Evolutionary conservation across 345 rosid species (phyloP), one percentile per base, ranked within the genome.

Genomic region (Salix exigua): DNA sequence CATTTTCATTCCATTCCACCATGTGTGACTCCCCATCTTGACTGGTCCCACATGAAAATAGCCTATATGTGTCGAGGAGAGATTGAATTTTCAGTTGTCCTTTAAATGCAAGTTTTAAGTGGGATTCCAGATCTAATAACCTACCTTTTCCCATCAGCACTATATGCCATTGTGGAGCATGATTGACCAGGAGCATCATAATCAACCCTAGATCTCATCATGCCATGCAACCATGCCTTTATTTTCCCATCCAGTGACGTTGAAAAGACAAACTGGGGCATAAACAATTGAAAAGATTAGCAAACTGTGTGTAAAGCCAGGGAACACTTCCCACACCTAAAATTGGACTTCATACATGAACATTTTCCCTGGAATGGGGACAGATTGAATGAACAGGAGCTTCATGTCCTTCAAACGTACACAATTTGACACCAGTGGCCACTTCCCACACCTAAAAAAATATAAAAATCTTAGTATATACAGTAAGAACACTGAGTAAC

Each of bases 151-250:
- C 98, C 97, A 73, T 94, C 97, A 68, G 94, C 95, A 80, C 91
- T 92, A 80, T 94, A 94, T 35, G 86, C 86, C 98, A 94, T 91
- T 1, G 88, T 88, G 33, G 98, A 90, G 78, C 97, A 89, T 90
- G 95, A 86, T 19, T 69, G 89, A 62, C 98, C 97, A 28, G 98
- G 98, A 81, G 98, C 95, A 48, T 92, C 93, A 72, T 92, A 94
- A 77, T 91, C 97, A 76, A 91, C 95, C 79, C 97, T 85, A 44
- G 97, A 90, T 46, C 98, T 97, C 80, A 77, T 44, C 55, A 84
- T 82, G 77, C 91, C 98, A 85, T 94, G 90, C 63, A 91, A 85
- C 98, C 97, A 92, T 44, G 98, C 97, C 86, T 94, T 94, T 75
- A 94, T 92, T 83, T 90, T 94, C 35, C 98, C 98, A 87, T 94